Conservation (phyloP, 2,329 filamentous ascomycete species). For the Raffaelea arxii region DNA sequence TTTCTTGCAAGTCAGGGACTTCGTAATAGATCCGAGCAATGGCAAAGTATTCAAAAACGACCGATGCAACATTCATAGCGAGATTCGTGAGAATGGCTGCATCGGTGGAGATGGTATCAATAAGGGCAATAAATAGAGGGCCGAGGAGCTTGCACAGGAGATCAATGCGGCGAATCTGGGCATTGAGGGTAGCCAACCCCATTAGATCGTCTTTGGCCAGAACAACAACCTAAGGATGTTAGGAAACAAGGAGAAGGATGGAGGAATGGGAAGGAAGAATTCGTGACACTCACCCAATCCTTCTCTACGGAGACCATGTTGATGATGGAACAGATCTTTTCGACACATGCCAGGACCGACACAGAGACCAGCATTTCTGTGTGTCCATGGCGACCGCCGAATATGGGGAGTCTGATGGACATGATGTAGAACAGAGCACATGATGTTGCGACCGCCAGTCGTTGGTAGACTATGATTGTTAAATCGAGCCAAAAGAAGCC, state of each 20-base stretch:
- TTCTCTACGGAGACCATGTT: conserved; percentile 60
- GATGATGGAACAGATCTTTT: conserved; percentile 55
- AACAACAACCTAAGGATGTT: background rate
- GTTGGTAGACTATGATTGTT: conserved; percentile 16
- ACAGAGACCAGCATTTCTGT: conserved; percentile 23
- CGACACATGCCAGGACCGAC: conserved; percentile 50
- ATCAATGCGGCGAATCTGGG: conserved; percentile 46
- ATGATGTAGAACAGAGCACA: conserved; percentile 33
- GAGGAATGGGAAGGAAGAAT: background rate
- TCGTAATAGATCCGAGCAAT: conserved; percentile 26
- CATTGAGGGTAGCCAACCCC: conserved; percentile 29
- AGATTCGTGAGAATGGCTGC: conserved; percentile 36
- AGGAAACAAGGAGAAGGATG: background rate
- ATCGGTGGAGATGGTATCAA: conserved; percentile 33
- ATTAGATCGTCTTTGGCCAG: background rate
- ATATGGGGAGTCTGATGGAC: background rate
- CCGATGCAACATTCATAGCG: conserved; percentile 35
- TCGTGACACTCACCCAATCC: conserved; percentile 54
- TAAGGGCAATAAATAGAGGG: conserved; percentile 38
- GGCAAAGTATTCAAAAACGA: conserved; percentile 31
- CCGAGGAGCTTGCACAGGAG: conserved; percentile 46
- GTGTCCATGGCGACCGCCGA: conserved; percentile 12
- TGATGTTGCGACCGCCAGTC: conserved; percentile 32
- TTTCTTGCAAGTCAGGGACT: conserved; percentile 8
- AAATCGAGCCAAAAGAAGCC: too few relatives aligned